These are phyloP conservation scores for Ceratocystiopsis sp. DNA, from an alignment of 2,329 filamentous ascomycete species.

Conservation along the genomic window DNA sequence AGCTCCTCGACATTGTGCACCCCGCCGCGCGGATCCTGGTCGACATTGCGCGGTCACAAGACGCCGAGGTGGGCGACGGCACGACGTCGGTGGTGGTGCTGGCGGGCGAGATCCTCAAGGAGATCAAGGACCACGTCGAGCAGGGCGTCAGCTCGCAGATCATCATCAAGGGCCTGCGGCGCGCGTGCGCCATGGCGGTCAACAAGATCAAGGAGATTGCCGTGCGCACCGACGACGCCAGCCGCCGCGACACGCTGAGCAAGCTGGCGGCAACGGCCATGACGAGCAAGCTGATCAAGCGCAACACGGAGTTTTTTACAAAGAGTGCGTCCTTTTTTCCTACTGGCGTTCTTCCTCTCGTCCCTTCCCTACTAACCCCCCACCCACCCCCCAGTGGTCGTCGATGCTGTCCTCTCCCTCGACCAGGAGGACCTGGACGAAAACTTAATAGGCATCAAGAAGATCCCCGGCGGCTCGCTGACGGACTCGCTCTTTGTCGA, in stretches of 20 bases:
- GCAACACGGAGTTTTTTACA: slow-evolving; percentile 92
- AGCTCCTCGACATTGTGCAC: slow-evolving; percentile 90
- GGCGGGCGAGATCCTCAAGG: slow-evolving; percentile 94
- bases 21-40: slow-evolving; percentile 93
- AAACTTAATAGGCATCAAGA: slow-evolving; percentile 95
- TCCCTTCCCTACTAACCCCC: slow-evolving; percentile 18
- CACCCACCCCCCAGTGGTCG: slow-evolving; percentile 51
- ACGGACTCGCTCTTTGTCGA: slow-evolving; percentile 96
- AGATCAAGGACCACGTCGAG: slow-evolving; percentile 90
- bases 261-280: slow-evolving; percentile 92
- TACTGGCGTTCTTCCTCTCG: background rate
- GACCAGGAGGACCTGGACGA: slow-evolving; percentile 97
- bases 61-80: slow-evolving; percentile 95
- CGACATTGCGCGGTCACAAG: slow-evolving; percentile 96
- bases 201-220: slow-evolving; percentile 99
- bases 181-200: slow-evolving; percentile 75
- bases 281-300: slow-evolving; percentile 98
- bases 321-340: slow-evolving; percentile 48
- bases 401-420: slow-evolving; percentile 85
- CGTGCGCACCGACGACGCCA: slow-evolving; percentile 64
- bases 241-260: slow-evolving; percentile 69
- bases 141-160: slow-evolving; percentile 94
- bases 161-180: slow-evolving; percentile 89
- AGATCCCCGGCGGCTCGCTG: slow-evolving; percentile 88
- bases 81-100: slow-evolving; percentile 95